Base-by-base conservation (phyloP, 1,139 yeast species). In the Pichia sp. region DNA sequence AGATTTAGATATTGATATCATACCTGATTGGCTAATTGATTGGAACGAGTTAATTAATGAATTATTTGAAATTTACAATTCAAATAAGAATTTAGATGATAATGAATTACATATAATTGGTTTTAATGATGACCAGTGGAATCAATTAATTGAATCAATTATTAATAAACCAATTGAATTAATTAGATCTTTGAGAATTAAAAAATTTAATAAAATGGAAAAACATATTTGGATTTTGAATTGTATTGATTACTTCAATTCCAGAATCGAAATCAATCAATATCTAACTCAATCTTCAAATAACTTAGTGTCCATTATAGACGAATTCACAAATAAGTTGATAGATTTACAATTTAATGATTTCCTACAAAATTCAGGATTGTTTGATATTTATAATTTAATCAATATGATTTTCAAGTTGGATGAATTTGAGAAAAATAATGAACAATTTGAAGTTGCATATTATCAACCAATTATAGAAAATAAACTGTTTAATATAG, bases 11-110 rank as follows among this genome's bases (percentile, higher is more conserved):
- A 48, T 56, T 9, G 67, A 83, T 43, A 74, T 82, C 52, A 77
- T 88, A 9, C 90, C 92, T 0, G 88, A 82, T 54, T 85, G 92
- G 94, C 64, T 84, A 16, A 69, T 77, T 43, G 81, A 78, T 8
- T 53, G 56, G 56, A 50, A 47, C 29, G 48, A 46, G 73, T 30
- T 65, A 77, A 20, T 67, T 80, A 49, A 78, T 77, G 8, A 62
- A 76, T 4, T 68, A 79, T 47, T 83, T 79, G 55, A 70, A 68
- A 46, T 35, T 12, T 34, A 38, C 18, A 36, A 18, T 26, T 20
- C 44, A 15, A 23, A 32, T 24, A 44, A 42, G n/a, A 42, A 34
- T 46, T 60, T 30, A 61, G 63, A 15, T 69, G 73, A 26, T 66
- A 25, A 30, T 23, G 42, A 46, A 22, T 35, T 32, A 7, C 43